Conservation (phyloP, 768 basidiomycete genomes). For the Trametes cinnabarina region DNA sequence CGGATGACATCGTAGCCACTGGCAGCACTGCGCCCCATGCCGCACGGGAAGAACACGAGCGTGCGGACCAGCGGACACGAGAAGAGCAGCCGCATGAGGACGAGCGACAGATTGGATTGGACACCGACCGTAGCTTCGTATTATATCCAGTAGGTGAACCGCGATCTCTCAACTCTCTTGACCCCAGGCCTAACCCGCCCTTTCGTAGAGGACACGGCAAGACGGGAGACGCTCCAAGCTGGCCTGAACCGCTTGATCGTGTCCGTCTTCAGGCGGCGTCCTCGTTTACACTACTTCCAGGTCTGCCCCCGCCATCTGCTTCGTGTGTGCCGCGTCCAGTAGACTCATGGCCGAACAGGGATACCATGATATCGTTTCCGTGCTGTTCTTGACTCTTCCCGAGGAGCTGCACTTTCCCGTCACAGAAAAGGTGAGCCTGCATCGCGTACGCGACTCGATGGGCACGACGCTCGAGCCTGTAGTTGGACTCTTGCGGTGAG, state of each 20-base stretch:
- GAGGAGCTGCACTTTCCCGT: constrained; percentile 53
- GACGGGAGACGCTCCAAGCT: constrained; percentile 53
- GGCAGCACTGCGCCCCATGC: neutral
- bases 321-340: neutral
- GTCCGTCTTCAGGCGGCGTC: constrained; percentile 68
- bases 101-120: constrained; percentile 83
- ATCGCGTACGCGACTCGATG: constrained; percentile 87
- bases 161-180: neutral
- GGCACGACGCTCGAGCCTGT: constrained; percentile 80
- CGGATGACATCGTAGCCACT: neutral
- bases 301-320: constrained; percentile 35
- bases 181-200: neutral
- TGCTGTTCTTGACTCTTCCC: constrained; percentile 74
- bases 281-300: constrained; percentile 81
- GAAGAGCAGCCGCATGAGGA: constrained; percentile 50
- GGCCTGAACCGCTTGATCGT: constrained; percentile 73
- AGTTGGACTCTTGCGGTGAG: constrained; percentile 71
- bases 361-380: constrained; percentile 90
- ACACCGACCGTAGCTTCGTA: constrained; percentile 92
- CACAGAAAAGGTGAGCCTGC: constrained; percentile 72
- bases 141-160: constrained; percentile 83
- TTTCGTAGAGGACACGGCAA: constrained; percentile 32
- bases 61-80: neutral
- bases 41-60: neutral
- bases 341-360: constrained; percentile 48